Conservation (phyloP, 495 filamentous ascomycete genomes). For the Penicillium chermesinum region DNA sequence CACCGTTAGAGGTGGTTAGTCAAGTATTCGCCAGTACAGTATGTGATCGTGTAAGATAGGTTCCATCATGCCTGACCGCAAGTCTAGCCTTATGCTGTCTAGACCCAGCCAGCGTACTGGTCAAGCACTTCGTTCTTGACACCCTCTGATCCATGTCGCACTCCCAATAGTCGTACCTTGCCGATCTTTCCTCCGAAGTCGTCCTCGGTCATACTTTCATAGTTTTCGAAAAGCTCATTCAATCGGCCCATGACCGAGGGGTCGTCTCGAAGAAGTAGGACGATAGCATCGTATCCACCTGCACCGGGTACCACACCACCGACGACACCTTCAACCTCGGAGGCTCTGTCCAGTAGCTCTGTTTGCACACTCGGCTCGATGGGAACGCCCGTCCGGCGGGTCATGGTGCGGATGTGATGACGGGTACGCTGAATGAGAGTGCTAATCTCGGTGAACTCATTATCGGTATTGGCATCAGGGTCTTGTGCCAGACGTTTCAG, state of each 20-base stretch:
- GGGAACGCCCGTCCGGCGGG: slow-evolving; percentile 65
- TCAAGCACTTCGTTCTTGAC: slow-evolving; percentile 60
- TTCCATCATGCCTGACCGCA: neutral
- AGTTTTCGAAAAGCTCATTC: slow-evolving; percentile 56
- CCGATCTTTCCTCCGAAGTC: slow-evolving; percentile 56
- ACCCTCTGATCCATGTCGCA: slow-evolving; percentile 85
- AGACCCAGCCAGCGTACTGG: slow-evolving; percentile 61
- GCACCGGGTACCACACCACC: slow-evolving; percentile 93
- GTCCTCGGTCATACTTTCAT: slow-evolving; percentile 51
- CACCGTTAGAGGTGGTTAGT: too few relatives aligned
- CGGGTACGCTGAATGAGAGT: slow-evolving; percentile 49
- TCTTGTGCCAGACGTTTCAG: slow-evolving; percentile 44
- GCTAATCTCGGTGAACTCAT: slow-evolving; percentile 33
- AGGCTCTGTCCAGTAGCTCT: slow-evolving; percentile 70
- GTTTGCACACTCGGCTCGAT: slow-evolving; percentile 90
- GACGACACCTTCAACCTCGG: slow-evolving; percentile 68
- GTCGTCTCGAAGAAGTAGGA: slow-evolving; percentile 71
- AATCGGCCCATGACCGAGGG: slow-evolving; percentile 59
- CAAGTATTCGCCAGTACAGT: too few relatives aligned
- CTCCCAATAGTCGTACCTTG: slow-evolving; percentile 70
- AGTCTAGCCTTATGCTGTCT: neutral
- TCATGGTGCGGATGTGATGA: slow-evolving; percentile 67
- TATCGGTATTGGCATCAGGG: slow-evolving; percentile 23
- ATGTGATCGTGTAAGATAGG: too few relatives aligned
- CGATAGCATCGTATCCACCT: slow-evolving; percentile 90